Base-by-base conservation (phyloP, 768 basidiomycete species). In the Rhizopogon vinicolor region DNA sequence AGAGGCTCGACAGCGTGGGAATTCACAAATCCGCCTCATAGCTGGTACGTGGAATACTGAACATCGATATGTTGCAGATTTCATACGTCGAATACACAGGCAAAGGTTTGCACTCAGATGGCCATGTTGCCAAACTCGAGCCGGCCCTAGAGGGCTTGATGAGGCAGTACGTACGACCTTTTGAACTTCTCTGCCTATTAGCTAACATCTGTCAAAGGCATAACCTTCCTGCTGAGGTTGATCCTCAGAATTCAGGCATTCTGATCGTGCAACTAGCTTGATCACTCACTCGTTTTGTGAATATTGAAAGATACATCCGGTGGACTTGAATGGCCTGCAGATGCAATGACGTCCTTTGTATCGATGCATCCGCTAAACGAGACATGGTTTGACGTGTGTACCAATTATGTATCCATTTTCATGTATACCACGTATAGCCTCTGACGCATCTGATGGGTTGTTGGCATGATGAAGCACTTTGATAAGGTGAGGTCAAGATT, bases 141-240 rank as follows among this genome's bases (percentile, higher is more conserved):
- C 96, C 95, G 33, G 95, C 94, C 6, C 86, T 98, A 49, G 88
- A 92, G 66, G 86, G 88, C 39, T 74, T 96, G 49, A 89, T 96
- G 83, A 75, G 78, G 60, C 92, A 87, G 90, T 91, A 63, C 41
- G 80, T 35, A 35, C 19, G 18, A 13, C 3, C 8, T 35, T 31
- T 48, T 4, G 33, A 31, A 35, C 33, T 13, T 35, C 13, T 35
- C 2, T 3, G 33, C 46, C 19, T 48, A 19, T 48, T 19, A 35
- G 14, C 46, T 48, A 48, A 35, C 7, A 41, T 19, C 52, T 43
- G 48, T 45, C 49, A 14, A 63, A 95, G 93, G 64, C 81, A 93
- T 65, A 78, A 81, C 54, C 77, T 98, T 33, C 74, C 78, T 8
- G 87, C 90, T 0, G 75, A 85, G 53, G 69, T 92, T 7, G 95